These are phyloP conservation scores for Populus hybrid DNA, from an alignment of 441 rosid species.

Conservation along the genomic window DNA sequence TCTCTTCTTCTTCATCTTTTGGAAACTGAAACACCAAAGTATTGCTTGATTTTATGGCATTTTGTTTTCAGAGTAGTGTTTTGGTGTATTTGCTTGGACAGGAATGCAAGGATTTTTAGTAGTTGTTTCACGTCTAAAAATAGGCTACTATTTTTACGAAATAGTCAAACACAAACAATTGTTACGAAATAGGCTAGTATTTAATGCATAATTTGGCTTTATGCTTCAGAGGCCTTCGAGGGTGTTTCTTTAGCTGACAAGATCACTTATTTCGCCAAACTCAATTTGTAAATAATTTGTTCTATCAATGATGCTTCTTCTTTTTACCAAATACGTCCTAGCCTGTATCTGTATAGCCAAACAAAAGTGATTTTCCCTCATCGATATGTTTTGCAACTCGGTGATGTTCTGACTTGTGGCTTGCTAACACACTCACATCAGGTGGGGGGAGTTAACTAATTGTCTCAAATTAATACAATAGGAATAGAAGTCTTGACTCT, in stretches of 20 bases:
- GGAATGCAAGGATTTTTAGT: neutral
- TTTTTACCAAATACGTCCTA: neutral
- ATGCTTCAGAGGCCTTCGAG: neutral
- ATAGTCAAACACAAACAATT: no score
- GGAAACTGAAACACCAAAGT: neutral
- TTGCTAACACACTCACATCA: neutral
- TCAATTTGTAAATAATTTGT: neutral
- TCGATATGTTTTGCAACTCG: neutral
- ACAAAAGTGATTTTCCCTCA: neutral
- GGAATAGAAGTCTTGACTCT: neutral
- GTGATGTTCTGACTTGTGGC: neutral
- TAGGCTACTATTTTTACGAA: neutral
- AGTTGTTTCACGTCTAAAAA: neutral
- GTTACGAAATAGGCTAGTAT: no score
- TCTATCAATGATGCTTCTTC: neutral
- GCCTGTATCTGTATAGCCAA: neutral
- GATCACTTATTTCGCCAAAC: neutral
- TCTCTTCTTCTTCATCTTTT: neutral
- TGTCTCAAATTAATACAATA: neutral
- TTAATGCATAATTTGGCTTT: neutral
- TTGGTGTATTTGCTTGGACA: neutral
- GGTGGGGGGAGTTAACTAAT: neutral
- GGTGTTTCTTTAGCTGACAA: neutral
- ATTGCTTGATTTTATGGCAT: neutral
- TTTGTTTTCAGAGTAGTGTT: neutral